A percentile compares a stretch with the other conserved stretches of the same genome.
Conservation (phyloP, 139 green algal genomes). For the Tetraselmis striata region DNA sequence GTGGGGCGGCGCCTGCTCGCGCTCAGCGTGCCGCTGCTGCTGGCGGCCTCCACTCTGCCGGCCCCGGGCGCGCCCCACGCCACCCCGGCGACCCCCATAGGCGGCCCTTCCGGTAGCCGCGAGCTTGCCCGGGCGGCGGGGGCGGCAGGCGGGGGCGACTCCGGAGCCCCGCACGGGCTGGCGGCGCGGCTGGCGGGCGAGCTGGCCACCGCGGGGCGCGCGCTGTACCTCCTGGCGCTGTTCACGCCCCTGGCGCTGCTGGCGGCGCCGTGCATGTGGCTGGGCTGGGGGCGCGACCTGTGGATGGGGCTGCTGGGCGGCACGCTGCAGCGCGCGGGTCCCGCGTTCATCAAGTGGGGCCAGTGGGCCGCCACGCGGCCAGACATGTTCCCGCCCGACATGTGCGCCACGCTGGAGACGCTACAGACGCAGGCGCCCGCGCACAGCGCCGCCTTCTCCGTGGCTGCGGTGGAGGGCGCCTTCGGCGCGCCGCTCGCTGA, state of each 20-base stretch:
- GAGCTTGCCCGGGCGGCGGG: no score
- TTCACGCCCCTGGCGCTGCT: slow-evolving; percentile 53
- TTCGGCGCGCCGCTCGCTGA: slow-evolving; percentile 61
- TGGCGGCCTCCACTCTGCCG: no score
- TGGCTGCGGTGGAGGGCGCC: slow-evolving; percentile 52
- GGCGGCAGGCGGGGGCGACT: no score
- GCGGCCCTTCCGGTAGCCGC: no score
- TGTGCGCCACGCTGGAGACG: slow-evolving; percentile 39
- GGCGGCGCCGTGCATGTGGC: slow-evolving; percentile 32
- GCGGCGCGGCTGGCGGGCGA: slow-evolving; percentile 20
- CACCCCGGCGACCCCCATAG: no score
- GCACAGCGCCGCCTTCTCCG: slow-evolving; percentile 39
- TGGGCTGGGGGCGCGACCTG: slow-evolving; percentile 22
- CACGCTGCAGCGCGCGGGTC: slow-evolving; percentile 68
- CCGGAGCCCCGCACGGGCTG: no score
- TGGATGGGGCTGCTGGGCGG: slow-evolving; percentile 71
- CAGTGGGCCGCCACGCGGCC: slow-evolving; percentile 75
- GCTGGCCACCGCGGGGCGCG: slow-evolving; percentile 31
- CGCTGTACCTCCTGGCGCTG: slow-evolving; percentile 49
- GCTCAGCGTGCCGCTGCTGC: no score
- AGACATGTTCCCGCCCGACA: slow-evolving; percentile 58
- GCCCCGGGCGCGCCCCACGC: no score
- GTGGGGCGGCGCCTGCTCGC: no score
- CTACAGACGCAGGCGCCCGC: slow-evolving; percentile 47
- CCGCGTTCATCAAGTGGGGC: slow-evolving; percentile 86